Evolutionary conservation across 2,329 filamentous ascomycete species (phyloP).

Genomic region (Neonectria magnoliae): DNA sequence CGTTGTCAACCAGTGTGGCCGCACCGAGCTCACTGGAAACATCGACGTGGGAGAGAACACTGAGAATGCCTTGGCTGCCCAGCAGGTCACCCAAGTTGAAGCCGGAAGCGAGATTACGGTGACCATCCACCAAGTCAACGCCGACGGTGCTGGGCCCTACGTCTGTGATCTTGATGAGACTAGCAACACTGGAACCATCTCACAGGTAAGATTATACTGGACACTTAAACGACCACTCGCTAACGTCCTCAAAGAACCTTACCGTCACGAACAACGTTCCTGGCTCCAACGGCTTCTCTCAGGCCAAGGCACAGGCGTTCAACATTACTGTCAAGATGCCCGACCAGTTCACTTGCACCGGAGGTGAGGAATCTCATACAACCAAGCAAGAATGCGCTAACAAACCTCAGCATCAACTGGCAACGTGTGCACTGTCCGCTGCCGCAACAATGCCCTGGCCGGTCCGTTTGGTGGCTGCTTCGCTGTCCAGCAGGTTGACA

Average conservation of each 20-base stretch:
- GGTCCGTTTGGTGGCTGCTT: constrained; percentile 69
- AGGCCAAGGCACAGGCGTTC: constrained; percentile 65
- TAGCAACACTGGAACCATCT: constrained; percentile 49
- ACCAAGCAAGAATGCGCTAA: background rate
- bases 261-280: constrained; percentile 68
- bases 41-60: constrained; percentile 69
- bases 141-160: constrained; percentile 71
- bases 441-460: constrained; percentile 66
- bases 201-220: constrained; percentile 18
- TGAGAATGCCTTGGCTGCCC: constrained; percentile 59
- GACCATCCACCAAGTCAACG: constrained; percentile 75
- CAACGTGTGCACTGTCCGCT: constrained; percentile 67
- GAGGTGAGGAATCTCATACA: constrained; percentile 52
- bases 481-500: constrained; percentile 64
- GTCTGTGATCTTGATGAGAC: constrained; percentile 62
- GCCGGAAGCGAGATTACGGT: constrained; percentile 60
- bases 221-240: background rate
- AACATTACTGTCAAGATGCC: constrained; percentile 66
- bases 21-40: constrained; percentile 68
- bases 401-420: constrained; percentile 59
- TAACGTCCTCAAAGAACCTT: constrained; percentile 45
- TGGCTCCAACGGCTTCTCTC: constrained; percentile 66
- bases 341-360: constrained; percentile 57
- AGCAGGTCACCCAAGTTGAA: constrained; percentile 60
- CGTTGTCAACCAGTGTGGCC: constrained; percentile 68